Evolutionary conservation across 495 filamentous ascomycete species (phyloP), one percentile per base, ranked within the genome.

Genomic region (Lophium mytilinum): DNA sequence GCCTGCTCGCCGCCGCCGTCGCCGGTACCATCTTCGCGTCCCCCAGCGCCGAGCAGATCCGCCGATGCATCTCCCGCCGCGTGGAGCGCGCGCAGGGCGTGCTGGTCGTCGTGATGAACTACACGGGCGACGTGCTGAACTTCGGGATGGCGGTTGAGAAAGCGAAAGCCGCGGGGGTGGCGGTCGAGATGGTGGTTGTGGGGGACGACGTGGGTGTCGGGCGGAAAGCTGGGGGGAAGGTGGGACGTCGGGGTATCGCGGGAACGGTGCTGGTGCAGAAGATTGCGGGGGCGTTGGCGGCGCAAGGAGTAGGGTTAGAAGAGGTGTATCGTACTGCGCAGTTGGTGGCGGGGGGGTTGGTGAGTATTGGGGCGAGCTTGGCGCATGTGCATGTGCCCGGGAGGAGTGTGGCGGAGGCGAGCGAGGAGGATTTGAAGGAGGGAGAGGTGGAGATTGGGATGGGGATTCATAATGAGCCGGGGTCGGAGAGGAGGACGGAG

Each of bases 391-490:
- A 98, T 68, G 87, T 98, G 0, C 93, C 93, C 0, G 93, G 93
- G 11, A 78, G 89, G 64, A 78, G 69, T 1, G 60, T 70, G 10
- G 68, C 62, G 1, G 68, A 71, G 10, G 72, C 78, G n/a, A 68
- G 65, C 10, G 73, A 73, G 11, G 86, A 83, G 42, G 72, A 72
- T 4, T 72, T 95, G 55, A 75, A 73, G 34, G 67, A 75, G 0
- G 84, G 82, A 41, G 86, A 97, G 74, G 83, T 95, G 18, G 93
- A 98, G 75, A 78, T 98, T 62, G 93, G 93, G 8, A 98, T 97
- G 93, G 93, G 93, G 10, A 96, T 97, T 69, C 93, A 98, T 71
- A 98, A 98, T 67, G 93, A 98, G 72, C 81, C 88, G 0, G 93
- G 93, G 1, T 91, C 83, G 12, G 87, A 84, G 64, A 78, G 86